A percentile compares a stretch with the other conserved stretches of the same genome.
Conservation (phyloP, 768 basidiomycete genomes). For the Steccherinum ochraceum region DNA sequence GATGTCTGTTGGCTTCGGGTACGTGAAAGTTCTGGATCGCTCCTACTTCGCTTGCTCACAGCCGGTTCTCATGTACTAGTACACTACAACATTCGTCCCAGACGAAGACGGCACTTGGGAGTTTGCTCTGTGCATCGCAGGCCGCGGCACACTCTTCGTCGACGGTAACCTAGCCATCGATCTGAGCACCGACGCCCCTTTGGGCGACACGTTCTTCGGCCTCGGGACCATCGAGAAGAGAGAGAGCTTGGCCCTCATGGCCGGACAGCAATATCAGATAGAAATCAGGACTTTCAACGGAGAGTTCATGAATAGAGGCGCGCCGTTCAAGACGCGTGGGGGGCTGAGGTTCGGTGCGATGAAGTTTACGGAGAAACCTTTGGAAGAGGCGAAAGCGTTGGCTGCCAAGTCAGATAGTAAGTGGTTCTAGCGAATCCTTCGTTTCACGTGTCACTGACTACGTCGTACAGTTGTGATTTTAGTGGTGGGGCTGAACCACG, state of each 20-base stretch:
- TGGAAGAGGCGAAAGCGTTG: conserved; percentile 27
- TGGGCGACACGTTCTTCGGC: conserved; percentile 37
- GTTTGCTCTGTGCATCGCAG: conserved; percentile 39
- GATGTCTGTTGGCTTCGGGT: conserved; percentile 35
- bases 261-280: conserved; percentile 35
- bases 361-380: conserved; percentile 22
- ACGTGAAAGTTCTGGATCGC: conserved; percentile 12
- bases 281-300: conserved; percentile 21
- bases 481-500: conserved; percentile 47
- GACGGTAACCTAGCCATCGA: conserved; percentile 41
- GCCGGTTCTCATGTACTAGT: too few species aligned
- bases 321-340: conserved; percentile 21
- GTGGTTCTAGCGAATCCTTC: too few species aligned
- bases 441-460: too few species aligned
- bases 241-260: conserved; percentile 24
- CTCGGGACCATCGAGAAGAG: conserved; percentile 36
- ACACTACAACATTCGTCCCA: conserved; percentile 38
- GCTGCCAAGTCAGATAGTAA: conserved; percentile 36
- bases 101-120: conserved; percentile 48
- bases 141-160: conserved; percentile 44
- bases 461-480: conserved; percentile 40
- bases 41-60: background rate
- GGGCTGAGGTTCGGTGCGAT: conserved; percentile 14
- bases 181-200: conserved; percentile 31
- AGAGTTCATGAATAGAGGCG: conserved; percentile 21